Percentiles rank a stretch among this genome's conserved stretches.
These are phyloP conservation scores for Xylaria multiplex DNA, from an alignment of 2,329 filamentous ascomycete species.

Conservation along the genomic window DNA sequence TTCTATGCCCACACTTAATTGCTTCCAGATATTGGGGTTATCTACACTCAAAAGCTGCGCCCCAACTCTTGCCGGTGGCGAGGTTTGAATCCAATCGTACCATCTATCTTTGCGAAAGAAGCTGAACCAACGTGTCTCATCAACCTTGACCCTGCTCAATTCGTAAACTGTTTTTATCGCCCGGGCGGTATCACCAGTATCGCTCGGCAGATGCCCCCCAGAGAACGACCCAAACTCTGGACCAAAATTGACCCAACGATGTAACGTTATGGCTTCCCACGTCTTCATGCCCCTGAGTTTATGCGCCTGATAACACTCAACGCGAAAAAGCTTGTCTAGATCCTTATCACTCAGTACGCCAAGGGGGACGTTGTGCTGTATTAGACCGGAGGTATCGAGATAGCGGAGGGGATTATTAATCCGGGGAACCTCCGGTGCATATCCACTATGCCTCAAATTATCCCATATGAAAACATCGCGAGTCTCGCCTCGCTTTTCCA, in stretches of 20 bases:
- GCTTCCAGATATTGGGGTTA: slow-evolving; percentile 17
- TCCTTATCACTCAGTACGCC: not conserved
- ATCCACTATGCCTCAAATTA: slow-evolving; percentile 1
- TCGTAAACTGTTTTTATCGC: not conserved
- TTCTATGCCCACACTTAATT: slow-evolving; percentile 18
- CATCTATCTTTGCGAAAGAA: slow-evolving; percentile 25
- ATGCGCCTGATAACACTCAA: not conserved
- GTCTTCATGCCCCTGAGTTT: not conserved
- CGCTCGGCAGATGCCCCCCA: slow-evolving; percentile 14
- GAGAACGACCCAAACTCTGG: slow-evolving; percentile 8
- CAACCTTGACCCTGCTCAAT: slow-evolving; percentile 6
- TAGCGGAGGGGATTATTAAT: slow-evolving; percentile 16
- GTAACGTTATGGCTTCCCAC: slow-evolving; percentile 14
- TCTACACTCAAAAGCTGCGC: slow-evolving; percentile 21
- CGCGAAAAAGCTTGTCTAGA: slow-evolving; percentile 19
- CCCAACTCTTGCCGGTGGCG: not conserved
- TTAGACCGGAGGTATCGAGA: not conserved
- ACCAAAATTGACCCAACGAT: slow-evolving; percentile 21
- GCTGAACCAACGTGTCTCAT: slow-evolving; percentile 20
- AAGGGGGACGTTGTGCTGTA: not conserved
- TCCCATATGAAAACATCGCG: slow-evolving; percentile 7
- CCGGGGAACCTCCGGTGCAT: slow-evolving; percentile 20
- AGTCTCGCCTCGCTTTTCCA: too few relatives aligned
- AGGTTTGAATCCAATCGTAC: slow-evolving; percentile 22
- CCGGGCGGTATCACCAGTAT: not conserved